Conservation (phyloP, 306 rosid genomes). For the Quercus berberidifolia region DNA sequence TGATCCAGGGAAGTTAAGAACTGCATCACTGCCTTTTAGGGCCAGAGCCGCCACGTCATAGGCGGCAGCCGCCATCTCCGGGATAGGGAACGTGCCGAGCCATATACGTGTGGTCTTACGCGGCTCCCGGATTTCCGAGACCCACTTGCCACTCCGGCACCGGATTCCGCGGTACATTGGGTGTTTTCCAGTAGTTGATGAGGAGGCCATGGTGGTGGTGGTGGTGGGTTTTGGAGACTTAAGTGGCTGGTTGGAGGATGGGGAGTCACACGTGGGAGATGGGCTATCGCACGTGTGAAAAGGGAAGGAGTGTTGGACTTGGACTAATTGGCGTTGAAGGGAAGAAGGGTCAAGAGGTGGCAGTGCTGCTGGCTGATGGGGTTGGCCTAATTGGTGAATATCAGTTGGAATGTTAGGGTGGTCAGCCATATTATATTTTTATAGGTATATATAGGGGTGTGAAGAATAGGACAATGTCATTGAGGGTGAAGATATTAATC, state of each 20-base stretch:
- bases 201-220: constrained; percentile 43
- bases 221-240: background rate
- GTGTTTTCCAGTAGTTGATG: constrained; percentile 42
- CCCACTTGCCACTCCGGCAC: constrained; percentile 79
- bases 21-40: constrained; percentile 56
- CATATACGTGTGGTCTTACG: constrained; percentile 76
- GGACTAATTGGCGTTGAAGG: background rate
- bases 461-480: background rate
- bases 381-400: background rate
- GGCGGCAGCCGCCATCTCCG: constrained; percentile 96
- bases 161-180: constrained; percentile 68
- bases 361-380: background rate
- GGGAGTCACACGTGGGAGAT: background rate
- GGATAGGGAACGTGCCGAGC: constrained; percentile 68
- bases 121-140: constrained; percentile 91
- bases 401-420: constrained; percentile 1
- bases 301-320: background rate
- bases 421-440: constrained; percentile 14
- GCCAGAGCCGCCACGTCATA: constrained; percentile 81
- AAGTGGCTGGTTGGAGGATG: background rate
- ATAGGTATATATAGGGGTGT: background rate
- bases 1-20: constrained; percentile 57
- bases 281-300: background rate
- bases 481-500: background rate
- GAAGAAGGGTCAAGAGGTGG: constrained; percentile 11